A percentile compares a stretch with the other conserved stretches of the same genome.
Conservation (phyloP, 768 basidiomycete species). For the Mycena pura region DNA sequence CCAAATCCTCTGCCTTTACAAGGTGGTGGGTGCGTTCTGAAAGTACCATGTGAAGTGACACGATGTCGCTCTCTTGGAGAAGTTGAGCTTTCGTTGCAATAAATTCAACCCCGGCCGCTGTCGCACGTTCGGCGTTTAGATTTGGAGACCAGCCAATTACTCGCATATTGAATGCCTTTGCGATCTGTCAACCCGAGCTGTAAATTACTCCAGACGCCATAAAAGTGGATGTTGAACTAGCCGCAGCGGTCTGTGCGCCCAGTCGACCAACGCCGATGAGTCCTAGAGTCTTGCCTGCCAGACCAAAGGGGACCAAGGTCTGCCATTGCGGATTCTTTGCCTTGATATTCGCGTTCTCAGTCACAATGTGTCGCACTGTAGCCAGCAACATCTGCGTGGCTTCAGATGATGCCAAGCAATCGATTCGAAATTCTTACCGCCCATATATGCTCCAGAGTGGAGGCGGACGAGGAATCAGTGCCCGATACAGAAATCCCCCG, state of each 20-base stretch:
- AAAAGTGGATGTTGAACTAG: slow-evolving; percentile 29
- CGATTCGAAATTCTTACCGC: slow-evolving; percentile 42
- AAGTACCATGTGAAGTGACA: slow-evolving; percentile 67
- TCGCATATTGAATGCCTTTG: slow-evolving; percentile 63
- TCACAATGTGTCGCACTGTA: slow-evolving; percentile 53
- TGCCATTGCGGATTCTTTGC: slow-evolving; percentile 60
- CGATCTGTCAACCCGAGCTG: too few species aligned
- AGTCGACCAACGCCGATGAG: slow-evolving; percentile 67
- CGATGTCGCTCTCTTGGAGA: slow-evolving; percentile 59
- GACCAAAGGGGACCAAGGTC: slow-evolving; percentile 53
- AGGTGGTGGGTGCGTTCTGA: slow-evolving; percentile 57
- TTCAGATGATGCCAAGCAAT: background rate
- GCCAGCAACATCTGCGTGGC: slow-evolving; percentile 46
- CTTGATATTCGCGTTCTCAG: slow-evolving; percentile 58
- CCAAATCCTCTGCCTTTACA: slow-evolving; percentile 53
- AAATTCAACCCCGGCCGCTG: slow-evolving; percentile 56
- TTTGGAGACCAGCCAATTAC: slow-evolving; percentile 72
- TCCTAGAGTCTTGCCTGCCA: slow-evolving; percentile 62
- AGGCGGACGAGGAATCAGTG: slow-evolving; percentile 48
- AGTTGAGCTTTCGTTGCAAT: slow-evolving; percentile 59
- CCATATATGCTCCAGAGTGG: slow-evolving; percentile 73
- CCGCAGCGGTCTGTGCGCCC: slow-evolving; percentile 58
- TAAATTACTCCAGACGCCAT: too few species aligned
- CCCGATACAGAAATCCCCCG: slow-evolving; percentile 62
- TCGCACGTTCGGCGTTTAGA: slow-evolving; percentile 63